Conservation (phyloP, 345 rosid species). For the Turnera subulata region DNA sequence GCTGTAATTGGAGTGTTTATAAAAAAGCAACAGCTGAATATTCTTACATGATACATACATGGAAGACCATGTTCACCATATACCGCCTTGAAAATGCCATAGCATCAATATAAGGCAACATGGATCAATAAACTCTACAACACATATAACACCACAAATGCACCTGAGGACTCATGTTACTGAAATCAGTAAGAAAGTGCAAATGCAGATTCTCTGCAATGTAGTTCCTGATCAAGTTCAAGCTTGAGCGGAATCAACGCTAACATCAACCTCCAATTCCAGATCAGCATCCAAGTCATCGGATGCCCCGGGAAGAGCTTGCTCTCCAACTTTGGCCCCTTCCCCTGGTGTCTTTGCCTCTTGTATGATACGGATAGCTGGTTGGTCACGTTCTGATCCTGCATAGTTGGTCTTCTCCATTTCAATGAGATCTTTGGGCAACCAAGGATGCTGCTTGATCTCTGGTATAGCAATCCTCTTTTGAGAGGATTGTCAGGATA, state of each 20-base stretch:
- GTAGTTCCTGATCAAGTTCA: background rate
- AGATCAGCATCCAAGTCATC: slow-evolving; percentile 46
- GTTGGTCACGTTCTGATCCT: slow-evolving; percentile 26
- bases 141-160: no score
- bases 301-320: slow-evolving; percentile 15
- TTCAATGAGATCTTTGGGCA: slow-evolving; percentile 53
- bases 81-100: no score
- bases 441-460: slow-evolving; percentile 69
- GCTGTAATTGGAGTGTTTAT: no score
- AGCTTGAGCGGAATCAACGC: slow-evolving; percentile 32
- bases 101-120: no score
- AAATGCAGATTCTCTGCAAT: background rate
- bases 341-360: slow-evolving; percentile 25
- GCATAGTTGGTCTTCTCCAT: slow-evolving; percentile 43
- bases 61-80: no score
- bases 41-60: no score
- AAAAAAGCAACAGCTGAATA: no score
- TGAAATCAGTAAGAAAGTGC: no score
- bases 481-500: background rate
- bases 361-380: slow-evolving; percentile 27
- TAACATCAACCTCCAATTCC: slow-evolving; percentile 50
- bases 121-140: no score
- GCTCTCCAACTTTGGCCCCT: slow-evolving; percentile 10
- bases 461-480: slow-evolving; percentile 65
- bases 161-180: no score